Conservation (phyloP, 1,284 basidiomycete species). For the Sanghuangporus weigelae region DNA sequence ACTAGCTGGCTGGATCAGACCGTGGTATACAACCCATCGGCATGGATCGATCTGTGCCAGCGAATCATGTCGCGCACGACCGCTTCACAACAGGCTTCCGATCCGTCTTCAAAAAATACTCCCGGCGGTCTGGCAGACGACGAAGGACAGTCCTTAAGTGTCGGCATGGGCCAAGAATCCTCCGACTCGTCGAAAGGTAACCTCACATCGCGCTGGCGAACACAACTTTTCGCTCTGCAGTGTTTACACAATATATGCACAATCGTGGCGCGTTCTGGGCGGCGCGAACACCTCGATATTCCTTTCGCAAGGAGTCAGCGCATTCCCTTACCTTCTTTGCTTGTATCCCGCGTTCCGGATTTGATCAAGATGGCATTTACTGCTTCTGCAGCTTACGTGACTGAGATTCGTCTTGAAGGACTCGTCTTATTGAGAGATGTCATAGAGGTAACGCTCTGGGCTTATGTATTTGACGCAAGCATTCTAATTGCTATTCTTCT, state of each 20-base stretch:
- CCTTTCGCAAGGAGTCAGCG: conserved; percentile 52
- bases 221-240: conserved; percentile 90
- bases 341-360: conserved; percentile 84
- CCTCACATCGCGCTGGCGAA: conserved; percentile 87
- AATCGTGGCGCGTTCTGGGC: conserved; percentile 67
- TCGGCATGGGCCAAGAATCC: conserved; percentile 41
- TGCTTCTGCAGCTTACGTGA: conserved; percentile 92
- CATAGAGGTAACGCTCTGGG: conserved; percentile 61
- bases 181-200: conserved; percentile 33
- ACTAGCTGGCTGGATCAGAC: conserved; percentile 96
- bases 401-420: conserved; percentile 93
- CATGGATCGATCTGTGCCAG: conserved; percentile 98
- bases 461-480: neutral
- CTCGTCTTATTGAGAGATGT: conserved; percentile 88
- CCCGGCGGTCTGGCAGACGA: conserved; percentile 57
- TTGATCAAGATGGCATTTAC: conserved; percentile 98
- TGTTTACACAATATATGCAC: conserved; percentile 90
- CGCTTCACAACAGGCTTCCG: conserved; percentile 68
- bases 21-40: conserved; percentile 86
- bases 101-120: conserved; percentile 44
- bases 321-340: conserved; percentile 44
- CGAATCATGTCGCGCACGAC: conserved; percentile 91
- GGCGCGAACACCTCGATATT: conserved; percentile 79
- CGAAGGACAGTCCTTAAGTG: conserved; percentile 85
- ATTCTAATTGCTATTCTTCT: conserved; percentile 1